Conservation (phyloP, 371 early-diverging fungal species). For the Mortierella sp. region DNA sequence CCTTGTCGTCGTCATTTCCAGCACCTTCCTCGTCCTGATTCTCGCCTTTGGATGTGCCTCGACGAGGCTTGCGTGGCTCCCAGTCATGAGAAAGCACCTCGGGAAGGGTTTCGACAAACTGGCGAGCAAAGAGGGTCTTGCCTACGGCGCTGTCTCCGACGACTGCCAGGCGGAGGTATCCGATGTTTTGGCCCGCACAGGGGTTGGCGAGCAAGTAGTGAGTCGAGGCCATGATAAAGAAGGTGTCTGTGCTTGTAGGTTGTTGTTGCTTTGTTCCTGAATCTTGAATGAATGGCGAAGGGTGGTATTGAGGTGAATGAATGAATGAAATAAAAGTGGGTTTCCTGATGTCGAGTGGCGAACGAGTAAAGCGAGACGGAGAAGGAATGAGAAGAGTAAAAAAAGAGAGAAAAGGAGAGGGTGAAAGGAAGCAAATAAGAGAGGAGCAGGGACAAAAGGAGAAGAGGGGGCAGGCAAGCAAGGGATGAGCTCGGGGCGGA, state of each 20-base stretch:
- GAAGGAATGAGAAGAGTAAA: neutral
- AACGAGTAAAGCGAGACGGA: no score
- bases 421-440: no score
- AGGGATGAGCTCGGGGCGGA: neutral
- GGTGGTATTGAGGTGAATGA: neutral
- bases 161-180: conserved; percentile 66
- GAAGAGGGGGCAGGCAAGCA: neutral
- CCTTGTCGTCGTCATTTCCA: neutral
- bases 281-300: neutral
- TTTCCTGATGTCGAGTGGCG: neutral
- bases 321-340: neutral
- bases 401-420: neutral
- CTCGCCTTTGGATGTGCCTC: neutral
- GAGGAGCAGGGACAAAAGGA: no score
- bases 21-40: neutral
- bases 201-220: conserved; percentile 42
- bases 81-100: conserved; percentile 57
- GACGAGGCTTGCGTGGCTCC: conserved; percentile 18
- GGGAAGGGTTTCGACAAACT: conserved; percentile 57
- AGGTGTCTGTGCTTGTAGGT: neutral
- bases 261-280: neutral
- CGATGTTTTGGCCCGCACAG: conserved; percentile 56
- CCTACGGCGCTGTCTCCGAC: conserved; percentile 75
- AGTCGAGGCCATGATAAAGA: neutral
- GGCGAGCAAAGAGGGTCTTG: conserved; percentile 64